Base-by-base conservation (phyloP, 2,329 filamentous ascomycete genomes). In the Cladosporium colombiae region DNA sequence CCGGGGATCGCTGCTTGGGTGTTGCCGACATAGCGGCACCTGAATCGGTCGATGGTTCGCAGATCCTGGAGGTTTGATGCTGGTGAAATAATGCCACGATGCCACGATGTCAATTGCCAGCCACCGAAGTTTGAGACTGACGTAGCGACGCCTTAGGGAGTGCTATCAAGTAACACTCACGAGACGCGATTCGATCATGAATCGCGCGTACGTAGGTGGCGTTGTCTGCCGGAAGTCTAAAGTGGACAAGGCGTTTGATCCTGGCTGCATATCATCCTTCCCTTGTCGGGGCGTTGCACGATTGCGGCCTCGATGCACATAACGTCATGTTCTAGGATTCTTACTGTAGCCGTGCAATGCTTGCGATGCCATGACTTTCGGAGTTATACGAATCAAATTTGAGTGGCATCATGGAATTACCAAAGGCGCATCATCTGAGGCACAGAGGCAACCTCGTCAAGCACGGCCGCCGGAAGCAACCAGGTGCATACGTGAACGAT, bases 1-100 rank as follows among this genome's bases (percentile, higher is more conserved):
- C 40, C 5, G 40, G 40, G n/a, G 40, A 46, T 46, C n/a, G 40
- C 40, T 46, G 5, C 52, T 55, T n/a, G 27, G 52, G 52, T 55
- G n/a, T 14, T 55, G 52, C 52, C 29, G 18, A 55, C 52, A 55
- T 33, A 13, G 52, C 52, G 52, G 52, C 7, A 55, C 52, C 52
- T 55, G 52, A 55, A 55, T 55, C 52, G 52, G 52, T 33, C 52
- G 52, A 55, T 55, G 11, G 27, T 31, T 29, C 11, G 52, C 52
- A 33, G 52, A 55, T 55, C 52, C 29, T 33, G 8, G n/a, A 55
- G 29, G 27, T 14, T 14, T 13, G 29, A 31, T 55, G 8, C 18
- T 31, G 31, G 27, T 33, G 25, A 29, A 8, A 29, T 29, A 8
- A 29, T 29, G 27, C 16, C 27, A 29, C 29, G 29, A 31, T 31